Conservation (phyloP, 1,284 basidiomycete species). For the Sporisorium sorghi region DNA sequence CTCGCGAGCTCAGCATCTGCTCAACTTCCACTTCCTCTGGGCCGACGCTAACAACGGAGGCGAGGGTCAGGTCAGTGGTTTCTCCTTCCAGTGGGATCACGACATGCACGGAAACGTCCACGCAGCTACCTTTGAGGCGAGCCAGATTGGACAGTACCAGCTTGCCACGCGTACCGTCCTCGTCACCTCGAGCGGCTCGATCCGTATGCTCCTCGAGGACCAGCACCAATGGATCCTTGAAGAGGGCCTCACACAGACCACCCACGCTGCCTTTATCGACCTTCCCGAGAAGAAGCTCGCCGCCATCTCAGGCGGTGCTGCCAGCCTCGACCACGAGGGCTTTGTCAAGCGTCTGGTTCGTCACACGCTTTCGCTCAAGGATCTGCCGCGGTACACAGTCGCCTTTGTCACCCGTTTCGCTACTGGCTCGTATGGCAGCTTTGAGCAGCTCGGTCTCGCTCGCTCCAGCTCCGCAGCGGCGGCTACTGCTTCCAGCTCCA, state of each 20-base stretch:
- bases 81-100: constrained; percentile 80
- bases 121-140: constrained; percentile 72
- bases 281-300: constrained; percentile 77
- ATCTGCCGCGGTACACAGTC: constrained; percentile 78
- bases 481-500: constrained; percentile 9
- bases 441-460: constrained; percentile 65
- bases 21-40: constrained; percentile 75
- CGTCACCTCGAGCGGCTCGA: constrained; percentile 80
- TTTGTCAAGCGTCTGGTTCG: constrained; percentile 71
- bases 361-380: constrained; percentile 71
- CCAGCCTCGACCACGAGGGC: constrained; percentile 71
- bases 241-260: constrained; percentile 80
- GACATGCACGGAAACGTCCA: constrained; percentile 78
- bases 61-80: constrained; percentile 76
- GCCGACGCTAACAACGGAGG: constrained; percentile 72
- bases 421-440: constrained; percentile 76
- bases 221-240: constrained; percentile 82
- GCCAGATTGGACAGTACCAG: constrained; percentile 71
- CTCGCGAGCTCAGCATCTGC: constrained; percentile 62
- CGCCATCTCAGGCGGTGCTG: constrained; percentile 34
- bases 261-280: constrained; percentile 76
- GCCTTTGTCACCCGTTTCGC: constrained; percentile 80
- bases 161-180: constrained; percentile 74
- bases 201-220: constrained; percentile 81
- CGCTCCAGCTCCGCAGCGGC: constrained; percentile 10